Evolutionary conservation across 768 basidiomycete species (phyloP).

Genomic region (Rhizopogon vesiculosus): DNA sequence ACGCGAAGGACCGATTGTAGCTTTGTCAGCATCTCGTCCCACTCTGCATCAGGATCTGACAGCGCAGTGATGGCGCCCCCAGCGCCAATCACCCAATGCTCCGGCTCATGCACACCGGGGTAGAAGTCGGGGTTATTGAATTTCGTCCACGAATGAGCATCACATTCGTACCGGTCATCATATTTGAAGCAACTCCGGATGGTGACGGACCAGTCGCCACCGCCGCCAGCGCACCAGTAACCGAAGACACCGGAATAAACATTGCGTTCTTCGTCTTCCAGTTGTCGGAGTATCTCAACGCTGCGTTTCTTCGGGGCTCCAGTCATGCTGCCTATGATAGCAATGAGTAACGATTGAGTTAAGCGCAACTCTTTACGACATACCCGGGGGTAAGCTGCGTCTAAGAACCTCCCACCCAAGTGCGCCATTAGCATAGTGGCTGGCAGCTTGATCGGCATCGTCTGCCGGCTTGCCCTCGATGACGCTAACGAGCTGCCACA

Average conservation of each 20-base stretch:
- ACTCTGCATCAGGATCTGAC: slow-evolving; percentile 79
- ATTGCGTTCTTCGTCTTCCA: slow-evolving; percentile 69
- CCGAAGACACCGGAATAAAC: slow-evolving; percentile 93
- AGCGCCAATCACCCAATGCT: slow-evolving; percentile 79
- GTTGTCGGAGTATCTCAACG: slow-evolving; percentile 78
- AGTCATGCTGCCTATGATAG: slow-evolving; percentile 82
- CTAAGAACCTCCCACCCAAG: slow-evolving; percentile 78
- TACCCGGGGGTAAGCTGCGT: slow-evolving; percentile 83
- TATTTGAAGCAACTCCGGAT: slow-evolving; percentile 90
- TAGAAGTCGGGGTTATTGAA: slow-evolving; percentile 5
- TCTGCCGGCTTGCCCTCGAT: slow-evolving; percentile 64
- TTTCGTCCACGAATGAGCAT: slow-evolving; percentile 6
- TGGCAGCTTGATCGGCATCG: slow-evolving; percentile 32
- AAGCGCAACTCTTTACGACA: slow-evolving; percentile 10
- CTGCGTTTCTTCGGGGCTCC: slow-evolving; percentile 95
- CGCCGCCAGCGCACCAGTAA: slow-evolving; percentile 86
- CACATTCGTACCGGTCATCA: slow-evolving; percentile 30
- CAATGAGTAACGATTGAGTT: background rate
- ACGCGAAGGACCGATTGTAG: slow-evolving; percentile 69
- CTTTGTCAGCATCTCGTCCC: slow-evolving; percentile 94
- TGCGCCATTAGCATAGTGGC: slow-evolving; percentile 30
- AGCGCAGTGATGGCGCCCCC: slow-evolving; percentile 97
- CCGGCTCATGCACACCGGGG: slow-evolving; percentile 18
- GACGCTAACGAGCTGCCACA: slow-evolving; percentile 94
- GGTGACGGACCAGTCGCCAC: slow-evolving; percentile 89